These are phyloP conservation scores for Centaurea solstitialis DNA, from an alignment of 129 eudicot species.

Conservation along the genomic window DNA sequence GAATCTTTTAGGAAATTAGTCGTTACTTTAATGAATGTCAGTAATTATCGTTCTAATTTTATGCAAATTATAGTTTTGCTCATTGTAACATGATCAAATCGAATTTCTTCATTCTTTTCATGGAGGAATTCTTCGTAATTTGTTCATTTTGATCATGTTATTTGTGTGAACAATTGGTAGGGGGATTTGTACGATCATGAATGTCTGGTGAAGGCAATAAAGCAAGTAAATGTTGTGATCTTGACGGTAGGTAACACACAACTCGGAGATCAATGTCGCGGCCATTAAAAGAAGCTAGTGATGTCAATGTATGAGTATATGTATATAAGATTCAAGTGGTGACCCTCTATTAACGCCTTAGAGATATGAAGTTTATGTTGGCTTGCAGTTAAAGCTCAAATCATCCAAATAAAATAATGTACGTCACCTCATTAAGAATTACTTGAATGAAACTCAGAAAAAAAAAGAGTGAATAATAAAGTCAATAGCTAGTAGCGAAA, in stretches of 20 bases:
- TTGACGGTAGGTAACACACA: slow-evolving; percentile 33
- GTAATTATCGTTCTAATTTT: neutral
- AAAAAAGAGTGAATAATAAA: too few species aligned
- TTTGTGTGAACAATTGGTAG: slow-evolving; percentile 12
- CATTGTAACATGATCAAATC: neutral
- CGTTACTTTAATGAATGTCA: slow-evolving; percentile 32
- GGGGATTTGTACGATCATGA: slow-evolving; percentile 46
- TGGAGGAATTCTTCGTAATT: neutral
- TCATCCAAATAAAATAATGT: too few species aligned
- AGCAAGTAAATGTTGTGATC: slow-evolving; percentile 48
- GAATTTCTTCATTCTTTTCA: neutral
- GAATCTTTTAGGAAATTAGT: slow-evolving; percentile 33
- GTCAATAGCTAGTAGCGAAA: too few species aligned
- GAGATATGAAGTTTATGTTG: too few species aligned
- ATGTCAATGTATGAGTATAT: slow-evolving; percentile 34
- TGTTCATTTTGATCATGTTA: neutral
- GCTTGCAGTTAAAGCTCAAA: too few species aligned
- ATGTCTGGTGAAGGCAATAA: slow-evolving; percentile 47
- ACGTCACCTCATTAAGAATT: too few species aligned
- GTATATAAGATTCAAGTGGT: too few species aligned
- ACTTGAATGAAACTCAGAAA: too few species aligned
- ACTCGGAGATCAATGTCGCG: slow-evolving; percentile 40
- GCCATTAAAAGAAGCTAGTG: slow-evolving; percentile 54
- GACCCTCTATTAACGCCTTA: too few species aligned
- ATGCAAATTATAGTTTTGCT: neutral